Evolutionary conservation across 2,329 filamentous ascomycete species (phyloP), one percentile per base, ranked within the genome.

Genomic region (Fusarium mangiferae): DNA sequence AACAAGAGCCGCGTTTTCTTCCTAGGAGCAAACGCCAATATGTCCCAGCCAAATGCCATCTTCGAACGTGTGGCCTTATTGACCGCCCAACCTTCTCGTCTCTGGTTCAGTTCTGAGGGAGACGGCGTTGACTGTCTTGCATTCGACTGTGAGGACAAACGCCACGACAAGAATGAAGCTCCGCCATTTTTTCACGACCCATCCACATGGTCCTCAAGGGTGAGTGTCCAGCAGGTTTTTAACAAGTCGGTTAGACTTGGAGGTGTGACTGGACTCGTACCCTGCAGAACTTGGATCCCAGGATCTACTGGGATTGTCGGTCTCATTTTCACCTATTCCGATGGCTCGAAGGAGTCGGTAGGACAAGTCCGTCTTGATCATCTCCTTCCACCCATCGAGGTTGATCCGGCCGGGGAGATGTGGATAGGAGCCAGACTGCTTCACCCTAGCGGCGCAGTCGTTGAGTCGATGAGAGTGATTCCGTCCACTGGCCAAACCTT

Each of bases 301-400:
- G 46, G 57, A 7, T 56, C 68, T 22, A 56, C 39, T 12, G 55
- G 61, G 14, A 59, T 72, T 15, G 68, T 55, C 36, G 68, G 69
- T 5, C 69, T 69, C 14, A 13, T 59, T 9, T 46, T 72, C 7
- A 41, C 44, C 5, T 69, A 52, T 17, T 60, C 60, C 10, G 68
- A 70, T 55, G 66, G 66, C 7, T 68, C 49, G 38, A 30, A 51
- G 17, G 68, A 72, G 12, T 49, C 54, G 7, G 44, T 69, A n/a
- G 69, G 68, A 45, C 65, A 68, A 15, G 30, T 69, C 8, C 52
- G 69, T 17, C 42, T 69, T 22, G 63, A 72, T 35, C 48, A 59
- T 22, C 57, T 72, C 6, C 30, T 72, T 18, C 12, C 36, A 6
- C 57, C 52, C 6, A 22, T 58, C 15, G 11, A 36, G 18, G 39